Percentiles rank a stretch among this genome's conserved stretches.
phyloP scores from a whole-genome alignment of 2,329 filamentous ascomycete genomes.

The Diaporthe longicolla region DNA sequence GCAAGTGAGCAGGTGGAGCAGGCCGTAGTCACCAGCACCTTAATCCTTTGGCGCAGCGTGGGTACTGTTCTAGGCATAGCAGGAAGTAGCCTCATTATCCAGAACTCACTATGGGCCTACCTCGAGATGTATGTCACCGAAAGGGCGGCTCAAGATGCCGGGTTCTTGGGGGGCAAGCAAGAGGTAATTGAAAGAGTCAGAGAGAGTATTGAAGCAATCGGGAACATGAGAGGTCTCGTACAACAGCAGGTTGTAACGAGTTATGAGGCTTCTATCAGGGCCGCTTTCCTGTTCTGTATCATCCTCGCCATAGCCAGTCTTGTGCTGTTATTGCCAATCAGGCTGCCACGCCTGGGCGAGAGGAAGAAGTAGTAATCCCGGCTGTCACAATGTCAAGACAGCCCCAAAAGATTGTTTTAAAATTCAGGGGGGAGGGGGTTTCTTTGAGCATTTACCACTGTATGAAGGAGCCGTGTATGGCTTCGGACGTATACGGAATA shows the following conservation, averaged over 20 bases:
- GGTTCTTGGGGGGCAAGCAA: slow-evolving; percentile 56
- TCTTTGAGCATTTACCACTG: too few species aligned
- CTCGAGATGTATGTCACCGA: slow-evolving; percentile 67
- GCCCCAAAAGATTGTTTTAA: too few species aligned
- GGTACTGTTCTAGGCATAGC: slow-evolving; percentile 83
- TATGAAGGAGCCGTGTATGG: too few species aligned
- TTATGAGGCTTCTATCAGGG: slow-evolving; percentile 66
- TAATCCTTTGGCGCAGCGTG: slow-evolving; percentile 78
- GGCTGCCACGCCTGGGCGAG: slow-evolving; percentile 65
- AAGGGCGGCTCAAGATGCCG: slow-evolving; percentile 60
- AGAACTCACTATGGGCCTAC: slow-evolving; percentile 76
- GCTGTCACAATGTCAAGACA: neutral
- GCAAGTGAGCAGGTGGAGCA: slow-evolving; percentile 72
- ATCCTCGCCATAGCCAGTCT: slow-evolving; percentile 64
- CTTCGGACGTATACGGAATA: too few species aligned
- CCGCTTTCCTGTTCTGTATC: slow-evolving; percentile 61
- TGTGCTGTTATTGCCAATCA: slow-evolving; percentile 64
- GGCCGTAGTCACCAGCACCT: slow-evolving; percentile 77
- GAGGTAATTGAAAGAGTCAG: slow-evolving; percentile 67
- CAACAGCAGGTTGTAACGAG: slow-evolving; percentile 68
- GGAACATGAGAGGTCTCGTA: slow-evolving; percentile 59
- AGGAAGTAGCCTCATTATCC: slow-evolving; percentile 78
- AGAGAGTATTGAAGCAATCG: slow-evolving; percentile 68
- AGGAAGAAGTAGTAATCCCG: slow-evolving; percentile 53
- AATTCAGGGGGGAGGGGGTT: too few species aligned